phyloP scores from a whole-genome alignment of 805 yeast genomes.

The Myxozyma mucilagina region DNA sequence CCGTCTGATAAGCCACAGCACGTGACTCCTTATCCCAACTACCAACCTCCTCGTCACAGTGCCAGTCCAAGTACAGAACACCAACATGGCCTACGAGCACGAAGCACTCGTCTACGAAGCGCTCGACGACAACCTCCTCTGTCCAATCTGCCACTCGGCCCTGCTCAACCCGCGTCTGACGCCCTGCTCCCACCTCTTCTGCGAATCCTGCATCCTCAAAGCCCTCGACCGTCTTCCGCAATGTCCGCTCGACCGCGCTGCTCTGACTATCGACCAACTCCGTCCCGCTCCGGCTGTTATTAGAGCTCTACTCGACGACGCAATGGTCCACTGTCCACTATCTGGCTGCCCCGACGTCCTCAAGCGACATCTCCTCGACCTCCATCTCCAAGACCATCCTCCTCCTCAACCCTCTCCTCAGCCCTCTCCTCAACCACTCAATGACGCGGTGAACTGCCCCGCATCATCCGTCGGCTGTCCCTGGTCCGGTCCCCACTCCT shows the following conservation, averaged over 20 bases:
- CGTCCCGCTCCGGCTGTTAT: conserved; percentile 59
- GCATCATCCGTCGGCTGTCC: conserved; percentile 38
- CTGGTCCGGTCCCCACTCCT: conserved; percentile 34
- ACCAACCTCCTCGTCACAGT: background rate
- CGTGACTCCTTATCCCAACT: background rate
- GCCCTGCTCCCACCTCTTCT: conserved; percentile 49
- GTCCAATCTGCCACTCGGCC: conserved; percentile 71
- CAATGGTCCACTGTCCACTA: conserved; percentile 51
- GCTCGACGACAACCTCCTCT: conserved; percentile 35
- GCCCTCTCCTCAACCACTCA: conserved; percentile 32
- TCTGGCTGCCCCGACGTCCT: too few species aligned
- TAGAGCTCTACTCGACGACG: conserved; percentile 61
- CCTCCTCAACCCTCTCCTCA: conserved; percentile 16
- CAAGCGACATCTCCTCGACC: too few species aligned
- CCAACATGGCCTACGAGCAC: background rate
- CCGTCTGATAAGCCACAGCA: background rate
- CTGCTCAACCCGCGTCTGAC: conserved; percentile 63
- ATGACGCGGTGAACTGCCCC: conserved; percentile 33
- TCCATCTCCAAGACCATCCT: conserved; percentile 41
- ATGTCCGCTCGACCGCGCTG: conserved; percentile 49
- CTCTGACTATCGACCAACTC: conserved; percentile 44
- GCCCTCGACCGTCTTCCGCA: background rate
- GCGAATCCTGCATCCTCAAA: too few species aligned
- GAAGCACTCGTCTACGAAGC: conserved; percentile 16
- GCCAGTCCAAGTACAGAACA: background rate